Evolutionary conservation across 169 alveolate genomes (phyloP), one percentile per base, ranked within the genome.

Genomic region (Plasmodium cynomolgi): DNA sequence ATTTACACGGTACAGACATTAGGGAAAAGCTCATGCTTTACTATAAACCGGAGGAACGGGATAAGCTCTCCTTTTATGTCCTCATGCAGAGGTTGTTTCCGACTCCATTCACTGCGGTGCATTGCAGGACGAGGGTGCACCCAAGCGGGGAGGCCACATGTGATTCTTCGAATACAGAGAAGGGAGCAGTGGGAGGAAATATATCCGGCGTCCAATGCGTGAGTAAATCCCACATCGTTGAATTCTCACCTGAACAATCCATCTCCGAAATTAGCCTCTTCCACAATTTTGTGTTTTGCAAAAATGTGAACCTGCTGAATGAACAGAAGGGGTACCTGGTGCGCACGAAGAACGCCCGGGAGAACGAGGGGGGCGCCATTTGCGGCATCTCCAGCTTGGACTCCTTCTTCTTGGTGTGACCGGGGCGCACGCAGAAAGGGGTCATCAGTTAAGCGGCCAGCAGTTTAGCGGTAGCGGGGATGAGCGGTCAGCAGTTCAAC

Each of bases 291-390:
- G 62, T 86, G 77, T 86, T 86, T 86, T 77, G 33, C 23, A 44
- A 86, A 39, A 82, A 81, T 58, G 85, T 83, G 68, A 92, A 92
- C 56, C 13, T 93, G 37, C n/a, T 77, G 50, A 96, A 97, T 90
- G 96, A 91, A 56, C 95, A 96, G 80, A 92, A 92, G 79, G 97
- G 97, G 34, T 94, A 92, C 90, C 84, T 97, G 77, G 95, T 97
- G 17, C 84, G 98, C 71, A 95, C 97, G 17, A 97, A 97, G 92
- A 84, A 93, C 56, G 81, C 56, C 47, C 88, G 77, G 26, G 95
- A 95, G 26, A 84, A 91, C 50, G 98, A 97, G 93, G 97, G 98
- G 1, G 98, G 98, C 20, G 96, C 96, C 37, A 96, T 96, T 39
- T 97, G 96, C 31, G 98, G 98, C 26, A 92, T 94, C 41, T 97